Conservation (phyloP, 1,284 basidiomycete species). For the Trametes sp. region DNA sequence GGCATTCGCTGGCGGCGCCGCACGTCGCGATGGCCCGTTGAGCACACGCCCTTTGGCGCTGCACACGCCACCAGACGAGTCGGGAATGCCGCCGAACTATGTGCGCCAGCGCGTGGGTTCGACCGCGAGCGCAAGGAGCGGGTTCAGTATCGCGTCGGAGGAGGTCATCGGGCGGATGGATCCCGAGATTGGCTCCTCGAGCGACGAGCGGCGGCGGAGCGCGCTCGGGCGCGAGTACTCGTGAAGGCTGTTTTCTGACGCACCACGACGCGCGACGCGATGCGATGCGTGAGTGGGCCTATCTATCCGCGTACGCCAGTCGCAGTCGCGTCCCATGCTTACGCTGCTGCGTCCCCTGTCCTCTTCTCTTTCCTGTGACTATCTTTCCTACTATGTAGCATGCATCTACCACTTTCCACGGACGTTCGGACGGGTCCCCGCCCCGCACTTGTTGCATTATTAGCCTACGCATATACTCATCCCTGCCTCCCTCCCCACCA, state of each 20-base stretch:
- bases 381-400: conserved; percentile 32
- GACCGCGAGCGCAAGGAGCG: conserved; percentile 40
- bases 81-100: conserved; percentile 28
- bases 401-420: conserved; percentile 25
- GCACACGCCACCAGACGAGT: conserved; percentile 3
- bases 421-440: conserved; percentile 11
- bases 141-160: conserved; percentile 42
- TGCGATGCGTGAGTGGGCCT: background rate
- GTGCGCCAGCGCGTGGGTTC: conserved; percentile 38
- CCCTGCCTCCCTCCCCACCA: background rate
- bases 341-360: no score
- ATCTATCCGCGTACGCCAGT: background rate
- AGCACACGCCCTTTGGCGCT: conserved; percentile 11
- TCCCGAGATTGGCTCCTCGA: conserved; percentile 35
- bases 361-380: conserved; percentile 9
- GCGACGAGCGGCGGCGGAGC: conserved; percentile 32
- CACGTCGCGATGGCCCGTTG: conserved; percentile 25
- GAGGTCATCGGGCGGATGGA: conserved; percentile 46
- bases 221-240: conserved; percentile 16
- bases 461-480: conserved; percentile 25
- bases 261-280: background rate
- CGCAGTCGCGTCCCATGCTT: no score
- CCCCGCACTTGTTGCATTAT: conserved; percentile 33
- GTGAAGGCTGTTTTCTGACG: conserved; percentile 3
- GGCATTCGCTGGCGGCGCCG: conserved; percentile 10